Evolutionary conservation across 169 alveolate species (phyloP), one percentile per base, ranked within the genome.

Genomic region (Plasmodium relictum): DNA sequence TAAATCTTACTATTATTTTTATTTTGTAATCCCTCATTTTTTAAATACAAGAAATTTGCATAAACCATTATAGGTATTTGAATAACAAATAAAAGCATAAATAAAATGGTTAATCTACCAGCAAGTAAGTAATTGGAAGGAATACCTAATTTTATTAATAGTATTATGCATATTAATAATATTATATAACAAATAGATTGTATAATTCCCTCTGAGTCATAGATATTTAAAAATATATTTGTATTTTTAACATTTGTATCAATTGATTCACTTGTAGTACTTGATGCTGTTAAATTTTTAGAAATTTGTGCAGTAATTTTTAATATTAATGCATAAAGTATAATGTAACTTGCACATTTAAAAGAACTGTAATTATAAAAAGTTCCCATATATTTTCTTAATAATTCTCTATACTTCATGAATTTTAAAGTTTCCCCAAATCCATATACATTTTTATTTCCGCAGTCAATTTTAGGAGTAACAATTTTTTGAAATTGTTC

Each of bases 351-450:
- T 3, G 88, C 87, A 42, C 95, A 92, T 59, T 65, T 74, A 8
- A 58, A 63, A 6, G 76, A 61, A 10, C 95, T 85, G 31, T 88
- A 89, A 61, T 83, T 80, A 39, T 45, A 74, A 56, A 90, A 69
- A 16, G 93, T 94, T 1, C 90, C 89, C 72, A 78, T 92, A 56
- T 92, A 91, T 20, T 92, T 70, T 39, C 96, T 74, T 41, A 90
- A 12, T 22, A 91, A 91, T 69, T 94, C 96, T n/a, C 96, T 66
- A 63, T 89, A 91, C 24, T 90, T 94, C 96, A 94, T 94, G 52
- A 91, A 94, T 59, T 89, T 88, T 61, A 94, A 39, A 0, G 96
- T 92, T 6, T 89, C 93, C 12, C 63, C 86, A 74, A 92, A 87
- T 8, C 92, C 92, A 5, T 59, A 45, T 12, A 87, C 83, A 87